These are phyloP conservation scores for Macrophomina pseudophaseolina DNA, from an alignment of 2,329 filamentous ascomycete species.

Conservation along the genomic window DNA sequence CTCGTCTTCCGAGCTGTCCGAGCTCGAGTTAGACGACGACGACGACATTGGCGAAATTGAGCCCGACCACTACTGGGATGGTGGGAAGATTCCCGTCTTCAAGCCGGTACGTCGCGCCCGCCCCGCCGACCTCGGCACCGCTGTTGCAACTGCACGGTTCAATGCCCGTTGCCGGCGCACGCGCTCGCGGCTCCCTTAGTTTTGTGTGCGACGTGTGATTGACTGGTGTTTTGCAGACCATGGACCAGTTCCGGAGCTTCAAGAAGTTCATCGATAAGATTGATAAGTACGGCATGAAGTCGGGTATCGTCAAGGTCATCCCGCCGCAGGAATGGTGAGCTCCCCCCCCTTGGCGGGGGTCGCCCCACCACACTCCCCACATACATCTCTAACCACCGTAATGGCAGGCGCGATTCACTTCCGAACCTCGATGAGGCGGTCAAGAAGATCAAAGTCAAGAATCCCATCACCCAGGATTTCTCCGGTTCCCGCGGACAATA, in stretches of 20 bases:
- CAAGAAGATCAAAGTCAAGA: constrained; percentile 90
- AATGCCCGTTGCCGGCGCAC: constrained; percentile 6
- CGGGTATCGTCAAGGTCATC: constrained; percentile 94
- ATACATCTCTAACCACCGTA: constrained; percentile 24
- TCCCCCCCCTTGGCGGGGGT: too few relatives aligned
- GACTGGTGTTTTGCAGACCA: constrained; percentile 59
- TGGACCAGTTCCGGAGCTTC: constrained; percentile 94
- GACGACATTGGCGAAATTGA: constrained; percentile 72
- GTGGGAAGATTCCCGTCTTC: constrained; percentile 86
- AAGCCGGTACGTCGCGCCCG: constrained; percentile 67
- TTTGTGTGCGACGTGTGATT: constrained; percentile 4
- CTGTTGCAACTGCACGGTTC: constrained; percentile 12
- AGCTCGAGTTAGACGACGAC: constrained; percentile 52
- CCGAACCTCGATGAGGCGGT: constrained; percentile 81
- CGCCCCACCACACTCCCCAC: constrained; percentile 11
- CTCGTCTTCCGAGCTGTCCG: constrained; percentile 55
- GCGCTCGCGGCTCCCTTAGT: background rate
- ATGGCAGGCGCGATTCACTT: constrained; percentile 67
- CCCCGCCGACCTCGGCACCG: constrained; percentile 24
- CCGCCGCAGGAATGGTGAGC: constrained; percentile 90
- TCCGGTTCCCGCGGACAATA: constrained; percentile 95
- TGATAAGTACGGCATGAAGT: constrained; percentile 95
- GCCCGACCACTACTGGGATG: constrained; percentile 86
- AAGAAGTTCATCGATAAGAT: constrained; percentile 89
- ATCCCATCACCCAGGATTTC: constrained; percentile 98